Evolutionary conservation across 495 filamentous ascomycete species (phyloP), one percentile per base, ranked within the genome.

Genomic region (Penicillium daleae): DNA sequence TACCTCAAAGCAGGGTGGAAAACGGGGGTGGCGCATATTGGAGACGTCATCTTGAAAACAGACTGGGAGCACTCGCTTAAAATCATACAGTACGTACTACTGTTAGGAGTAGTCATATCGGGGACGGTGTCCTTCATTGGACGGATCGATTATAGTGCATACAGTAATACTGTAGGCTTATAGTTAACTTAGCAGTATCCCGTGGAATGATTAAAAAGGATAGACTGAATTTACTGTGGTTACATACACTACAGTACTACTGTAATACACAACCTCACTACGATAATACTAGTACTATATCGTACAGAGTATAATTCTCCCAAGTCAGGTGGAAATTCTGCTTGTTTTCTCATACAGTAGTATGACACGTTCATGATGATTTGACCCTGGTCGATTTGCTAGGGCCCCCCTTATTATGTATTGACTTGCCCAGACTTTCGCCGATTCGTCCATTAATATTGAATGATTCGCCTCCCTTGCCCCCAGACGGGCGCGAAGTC

Each of bases 401-500:
- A 29, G 27, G 24, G 56, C 56, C 46, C 57, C 51, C 29, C 29
- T 31, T 54, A 32, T 59, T n/a, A n/a, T n/a, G n/a, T n/a, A n/a
- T n/a, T n/a, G n/a, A n/a, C n/a, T 59, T 22, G 50, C 54, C 54
- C 54, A 29, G 24, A 46, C 42, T 6, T 42, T 42, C 5, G n/a
- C 9, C 19, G 10, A 44, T 44, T 10, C 42, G 42, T 21, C 42
- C 42, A 24, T 12, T n/a, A n/a, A n/a, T n/a, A n/a, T n/a, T 22
- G 19, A 44, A 2, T 53, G 56, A 58, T 52, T 65, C 52, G 52
- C 44, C 42, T 50, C 54, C 54, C 39, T 52, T 33, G 50, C 46
- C 40, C 35, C 56, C 44, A 26, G 33, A 31, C 62, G 56, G 56
- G 56, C 40, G 37, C 37, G 56, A n/a, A n/a, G 54, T 52, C 65